A percentile compares a stretch with the other conserved stretches of the same genome.
phyloP scores from a whole-genome alignment of 2,329 filamentous ascomycete genomes.

The Fusarium armeniacum region DNA sequence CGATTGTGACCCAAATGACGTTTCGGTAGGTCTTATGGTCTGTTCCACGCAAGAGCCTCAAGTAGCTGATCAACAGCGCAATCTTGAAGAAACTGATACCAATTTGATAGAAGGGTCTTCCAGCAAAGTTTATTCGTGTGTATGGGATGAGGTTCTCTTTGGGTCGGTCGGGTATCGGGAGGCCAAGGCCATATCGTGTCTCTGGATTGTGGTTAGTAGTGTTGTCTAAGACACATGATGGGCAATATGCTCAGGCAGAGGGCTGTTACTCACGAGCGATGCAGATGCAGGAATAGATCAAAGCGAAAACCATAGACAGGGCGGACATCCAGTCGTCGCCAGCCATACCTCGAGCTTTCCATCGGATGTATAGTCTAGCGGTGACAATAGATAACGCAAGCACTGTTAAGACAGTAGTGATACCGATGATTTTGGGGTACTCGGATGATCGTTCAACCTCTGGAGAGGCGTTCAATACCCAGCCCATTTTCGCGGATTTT shows the following conservation, averaged over 20 bases:
- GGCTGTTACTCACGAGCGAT: conserved; percentile 60
- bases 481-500: conserved; percentile 57
- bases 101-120: conserved; percentile 67
- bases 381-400: conserved; percentile 60
- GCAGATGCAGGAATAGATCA: conserved; percentile 65
- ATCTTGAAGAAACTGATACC: conserved; percentile 71
- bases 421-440: conserved; percentile 63
- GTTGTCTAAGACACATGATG: too few relatives aligned
- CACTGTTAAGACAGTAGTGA: conserved; percentile 61
- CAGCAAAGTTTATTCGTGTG: conserved; percentile 65
- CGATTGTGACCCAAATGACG: conserved; percentile 58
- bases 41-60: conserved; percentile 64
- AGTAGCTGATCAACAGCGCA: conserved; percentile 66
- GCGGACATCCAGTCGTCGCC: conserved; percentile 62
- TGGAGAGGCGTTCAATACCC: conserved; percentile 64
- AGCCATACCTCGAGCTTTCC: conserved; percentile 59
- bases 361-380: conserved; percentile 60
- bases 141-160: conserved; percentile 60
- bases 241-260: too few relatives aligned
- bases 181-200: conserved; percentile 66
- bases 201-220: conserved; percentile 53
- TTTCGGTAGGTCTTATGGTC: conserved; percentile 60
- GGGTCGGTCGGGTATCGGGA: conserved; percentile 61
- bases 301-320: conserved; percentile 60
- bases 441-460: conserved; percentile 63